Conservation (phyloP, 148 eudicot genomes). For the Rhododendron ovatum region DNA sequence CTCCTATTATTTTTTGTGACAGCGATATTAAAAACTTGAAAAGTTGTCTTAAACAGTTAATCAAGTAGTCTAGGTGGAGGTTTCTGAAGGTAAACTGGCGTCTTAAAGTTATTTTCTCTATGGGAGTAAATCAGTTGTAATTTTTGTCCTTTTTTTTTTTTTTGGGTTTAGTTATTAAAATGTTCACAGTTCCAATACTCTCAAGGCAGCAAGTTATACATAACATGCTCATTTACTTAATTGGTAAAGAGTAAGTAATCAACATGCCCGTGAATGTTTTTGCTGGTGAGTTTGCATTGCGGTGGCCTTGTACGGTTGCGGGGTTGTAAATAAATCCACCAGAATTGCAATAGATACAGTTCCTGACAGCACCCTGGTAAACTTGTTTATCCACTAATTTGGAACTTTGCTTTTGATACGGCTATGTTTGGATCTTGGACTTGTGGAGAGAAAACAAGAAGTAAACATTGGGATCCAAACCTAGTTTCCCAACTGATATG, state of each 20-base stretch:
- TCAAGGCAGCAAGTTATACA: background rate
- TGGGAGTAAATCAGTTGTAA: background rate
- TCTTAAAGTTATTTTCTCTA: background rate
- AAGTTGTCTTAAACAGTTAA: slow-evolving; percentile 2
- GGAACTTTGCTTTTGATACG: background rate
- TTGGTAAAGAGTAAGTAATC: too few relatives aligned
- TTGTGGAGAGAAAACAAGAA: background rate
- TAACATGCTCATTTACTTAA: background rate
- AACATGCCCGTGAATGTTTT: background rate
- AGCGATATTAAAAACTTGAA: background rate
- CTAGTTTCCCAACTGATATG: background rate
- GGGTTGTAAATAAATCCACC: background rate
- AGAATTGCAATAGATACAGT: background rate
- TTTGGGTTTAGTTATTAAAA: background rate
- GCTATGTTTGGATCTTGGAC: background rate
- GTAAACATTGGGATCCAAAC: background rate
- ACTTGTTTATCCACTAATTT: background rate
- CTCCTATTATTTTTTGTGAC: background rate
- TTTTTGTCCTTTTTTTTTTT: background rate
- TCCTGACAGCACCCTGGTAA: background rate
- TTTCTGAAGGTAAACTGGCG: background rate
- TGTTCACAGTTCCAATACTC: background rate
- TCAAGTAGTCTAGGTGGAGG: background rate
- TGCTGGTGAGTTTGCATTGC: background rate
- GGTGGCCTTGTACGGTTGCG: background rate